Base-by-base conservation (phyloP, 2,329 filamentous ascomycete species). In the Monosporascus sp. region DNA sequence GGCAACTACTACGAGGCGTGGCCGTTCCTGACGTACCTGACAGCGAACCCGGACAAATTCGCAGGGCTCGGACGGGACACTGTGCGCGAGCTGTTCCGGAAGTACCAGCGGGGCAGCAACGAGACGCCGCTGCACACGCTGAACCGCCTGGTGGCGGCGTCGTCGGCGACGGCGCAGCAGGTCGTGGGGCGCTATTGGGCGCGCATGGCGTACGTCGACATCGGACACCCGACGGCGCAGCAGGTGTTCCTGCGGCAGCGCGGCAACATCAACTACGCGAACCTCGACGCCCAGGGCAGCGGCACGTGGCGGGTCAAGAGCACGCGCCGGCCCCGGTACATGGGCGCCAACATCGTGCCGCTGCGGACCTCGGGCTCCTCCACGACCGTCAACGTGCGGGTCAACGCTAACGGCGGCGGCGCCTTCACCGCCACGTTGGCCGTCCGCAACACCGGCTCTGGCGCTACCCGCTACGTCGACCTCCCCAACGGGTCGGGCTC, bases 1-100 rank as follows among this genome's bases (percentile, higher is more conserved):
- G 76, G 72, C 14, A 80, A 80, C 63, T 75, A 79, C 60, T 80
- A 80, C 64, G 68, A 79, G 54, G 73, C 76, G 1, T 80, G 75
- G 75, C 77, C 77, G 0, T 77, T 80, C 55, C 60, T 80, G 34
- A 63, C 71, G 1, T 80, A 77, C 60, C 62, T 80, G 49, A 72
- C 73, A 39, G 71, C 74, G 57, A 79, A 79, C 61, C 76, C 70
- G 0, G 76, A 79, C 58, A 62, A 68, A 24, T 73, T 71, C 51
- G 56, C 60, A 36, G 74, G 68, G 31, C 58, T 78, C 2, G 74
- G 75, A 11, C 65, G 65, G 45, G 69, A 70, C 15, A 70, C 72
- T 36, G 62, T 79, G 36, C 70, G 67, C 22, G 69, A 75, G 42
- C 60, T 79, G 20, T 74, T 75, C 62, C 57, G 68, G 2, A 68